These are phyloP conservation scores for Phialocephala sp. DNA, from an alignment of 2,329 filamentous ascomycete species.

Conservation along the genomic window DNA sequence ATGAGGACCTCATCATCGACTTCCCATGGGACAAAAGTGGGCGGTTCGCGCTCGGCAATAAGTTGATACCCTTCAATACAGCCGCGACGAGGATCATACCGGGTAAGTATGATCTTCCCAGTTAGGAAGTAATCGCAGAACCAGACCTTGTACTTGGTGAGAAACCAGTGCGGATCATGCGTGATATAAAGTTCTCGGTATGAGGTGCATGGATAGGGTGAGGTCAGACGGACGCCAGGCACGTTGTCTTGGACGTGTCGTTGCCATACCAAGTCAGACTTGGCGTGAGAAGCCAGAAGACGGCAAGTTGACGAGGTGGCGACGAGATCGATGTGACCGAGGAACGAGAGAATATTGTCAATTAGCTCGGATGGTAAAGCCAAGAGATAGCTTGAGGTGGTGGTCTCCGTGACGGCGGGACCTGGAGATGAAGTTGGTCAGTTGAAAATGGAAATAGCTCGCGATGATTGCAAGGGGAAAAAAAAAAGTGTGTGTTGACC, in stretches of 20 bases:
- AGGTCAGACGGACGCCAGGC: constrained; percentile 57
- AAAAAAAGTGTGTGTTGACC: no score
- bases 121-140: constrained; percentile 76
- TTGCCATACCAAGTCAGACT: constrained; percentile 75
- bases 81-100: constrained; percentile 74
- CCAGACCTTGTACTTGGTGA: constrained; percentile 82
- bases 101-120: constrained; percentile 76
- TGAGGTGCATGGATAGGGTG: constrained; percentile 62
- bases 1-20: constrained; percentile 70
- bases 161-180: constrained; percentile 85
- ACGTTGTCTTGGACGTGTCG: constrained; percentile 71
- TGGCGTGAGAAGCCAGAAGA: constrained; percentile 61
- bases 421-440: background rate
- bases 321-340: constrained; percentile 69
- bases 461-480: background rate
- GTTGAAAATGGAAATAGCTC: background rate
- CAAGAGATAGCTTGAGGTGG: constrained; percentile 46
- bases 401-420: background rate
- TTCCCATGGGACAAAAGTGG: constrained; percentile 67
- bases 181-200: constrained; percentile 76
- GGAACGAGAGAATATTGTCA: constrained; percentile 69
- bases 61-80: constrained; percentile 84
- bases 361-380: constrained; percentile 77
- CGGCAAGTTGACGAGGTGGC: constrained; percentile 66
- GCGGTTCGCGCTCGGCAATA: constrained; percentile 64